Base-by-base conservation (phyloP, 345 rosid species). In the Camelina laxa region DNA sequence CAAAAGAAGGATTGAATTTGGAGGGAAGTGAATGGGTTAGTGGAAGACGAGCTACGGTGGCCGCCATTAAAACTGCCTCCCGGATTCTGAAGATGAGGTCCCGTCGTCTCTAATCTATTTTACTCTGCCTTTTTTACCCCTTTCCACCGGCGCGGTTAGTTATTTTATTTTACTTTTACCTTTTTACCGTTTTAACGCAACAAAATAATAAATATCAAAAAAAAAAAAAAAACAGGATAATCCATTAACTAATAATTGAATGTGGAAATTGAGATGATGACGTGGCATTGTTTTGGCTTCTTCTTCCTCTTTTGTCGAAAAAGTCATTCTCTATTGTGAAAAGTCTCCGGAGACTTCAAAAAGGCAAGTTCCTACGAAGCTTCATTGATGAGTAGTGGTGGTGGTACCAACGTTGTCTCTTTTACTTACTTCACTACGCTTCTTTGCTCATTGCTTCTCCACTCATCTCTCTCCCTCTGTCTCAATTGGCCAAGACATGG, bases 1-100 rank as follows among this genome's bases (percentile, higher is more conserved):
- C 35, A 6, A 27, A 4, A 0, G 83, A 72, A 33, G 86, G 63
- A 6, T 66, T 84, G 9, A 42, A 6, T 71, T 68, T 57, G 59
- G 66, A 12, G 27, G 80, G 62, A 38, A 82, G 67, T 49, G 85
- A 59, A 74, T 73, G 81, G 15, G 81, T 78, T 57, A 83, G 79
- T 36, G 85, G 89, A 78, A 84, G 79, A 3, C 87, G 87, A 39
- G 84, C 69, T 9, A 76, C 59, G 53, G 82, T 50, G 53, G 82
- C 80, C 60, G 85, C 83, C 93, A 87, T 86, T 47, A 27, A 47
- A 9, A 7, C 48, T 14, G 13, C 7, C 17, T 22, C 13, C 13
- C 13, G 38, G 60, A 68, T 10, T 22, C 8, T 24, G 16, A 65
- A 65, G 56, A 64, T 60, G 48, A 21, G 15, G 12, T 21, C 7